Evolutionary conservation across 208 protist species (phyloP), one percentile per base, ranked within the genome.

Genomic region (Tritrichomonas musculus): DNA sequence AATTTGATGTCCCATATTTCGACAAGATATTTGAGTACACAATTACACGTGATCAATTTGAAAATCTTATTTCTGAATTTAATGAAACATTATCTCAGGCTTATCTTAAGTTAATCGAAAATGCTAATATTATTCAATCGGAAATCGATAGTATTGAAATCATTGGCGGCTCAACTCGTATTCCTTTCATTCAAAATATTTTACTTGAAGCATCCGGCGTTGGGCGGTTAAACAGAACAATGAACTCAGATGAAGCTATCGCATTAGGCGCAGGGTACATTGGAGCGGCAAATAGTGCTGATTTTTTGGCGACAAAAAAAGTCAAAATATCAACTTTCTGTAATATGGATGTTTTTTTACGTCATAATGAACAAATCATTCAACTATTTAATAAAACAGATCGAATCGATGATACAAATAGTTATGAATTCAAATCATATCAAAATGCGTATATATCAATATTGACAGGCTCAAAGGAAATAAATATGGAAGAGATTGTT

Each of bases 201-300:
- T 25, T 84, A 25, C 9, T 84, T 53, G 36, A 84, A 17, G 20
- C 4, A 20, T 84, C 73, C 1, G 44, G 44, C 13, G 53, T 84
- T 13, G 44, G 36, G 17, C 49, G 53, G 53, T n/a, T 84, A 33
- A 84, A 84, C 25, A 9, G 73, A 84, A 84, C 73, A 53, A 49
- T 84, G 36, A 84, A 84, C 44, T 53, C 41, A 22, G 73, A 84
- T 84, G 73, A 84, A 53, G 73, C 44, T n/a, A 84, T 84, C 20
- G 36, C 73, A 39, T 27, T 84, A n/a, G 73, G 73, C n/a, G 73
- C 73, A 33, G 27, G 73, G 1, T 84, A 84, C 25, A 44, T 44
- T n/a, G 73, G 73, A 53, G 73, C 73, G 4, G 1, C 44, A 22
- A 49, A 11, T 17, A 25, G n/a, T 14, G 5, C 41, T 1, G 73